Conservation (phyloP, 1,284 basidiomycete species). For the Ustilago esculenta region DNA sequence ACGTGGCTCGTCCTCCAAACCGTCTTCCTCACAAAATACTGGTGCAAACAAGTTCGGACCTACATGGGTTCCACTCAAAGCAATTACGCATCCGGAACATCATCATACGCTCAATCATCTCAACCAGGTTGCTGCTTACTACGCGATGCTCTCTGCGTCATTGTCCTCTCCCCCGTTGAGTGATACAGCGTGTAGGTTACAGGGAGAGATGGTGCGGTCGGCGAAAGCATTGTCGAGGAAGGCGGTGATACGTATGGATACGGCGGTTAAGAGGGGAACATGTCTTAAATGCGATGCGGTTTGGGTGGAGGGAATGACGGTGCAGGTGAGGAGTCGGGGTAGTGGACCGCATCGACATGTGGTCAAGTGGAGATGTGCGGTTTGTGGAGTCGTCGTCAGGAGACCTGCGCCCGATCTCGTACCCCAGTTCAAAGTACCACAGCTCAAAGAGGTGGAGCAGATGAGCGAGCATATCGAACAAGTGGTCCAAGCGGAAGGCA, state of each 20-base stretch:
- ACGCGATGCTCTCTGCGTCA: constrained; percentile 7
- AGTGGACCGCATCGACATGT: constrained; percentile 41
- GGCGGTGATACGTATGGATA: constrained; percentile 41
- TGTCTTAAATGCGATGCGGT: constrained; percentile 24
- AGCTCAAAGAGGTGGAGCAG: background rate
- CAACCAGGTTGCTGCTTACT: constrained; percentile 34
- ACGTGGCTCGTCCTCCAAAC: background rate
- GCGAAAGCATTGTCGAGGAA: constrained; percentile 27
- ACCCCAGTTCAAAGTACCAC: background rate
- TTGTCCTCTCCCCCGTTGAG: background rate
- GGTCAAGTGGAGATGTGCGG: constrained; percentile 16
- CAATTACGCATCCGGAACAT: constrained; percentile 38
- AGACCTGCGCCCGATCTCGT: constrained; percentile 30
- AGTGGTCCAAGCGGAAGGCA: too few species aligned
- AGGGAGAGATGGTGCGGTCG: constrained; percentile 19
- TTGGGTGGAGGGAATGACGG: constrained; percentile 26
- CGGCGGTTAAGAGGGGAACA: constrained; percentile 13
- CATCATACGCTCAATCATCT: constrained; percentile 47
- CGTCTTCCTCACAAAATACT: too few species aligned
- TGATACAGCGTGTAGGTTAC: constrained; percentile 11
- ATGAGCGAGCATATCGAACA: too few species aligned
- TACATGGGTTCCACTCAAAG: constrained; percentile 25
- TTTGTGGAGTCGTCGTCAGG: constrained; percentile 17
- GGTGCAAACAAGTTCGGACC: background rate
- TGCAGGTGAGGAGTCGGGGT: constrained; percentile 9